phyloP scores from a whole-genome alignment of 2,329 filamentous ascomycete genomes.

The Sporothrix dimorphospora region DNA sequence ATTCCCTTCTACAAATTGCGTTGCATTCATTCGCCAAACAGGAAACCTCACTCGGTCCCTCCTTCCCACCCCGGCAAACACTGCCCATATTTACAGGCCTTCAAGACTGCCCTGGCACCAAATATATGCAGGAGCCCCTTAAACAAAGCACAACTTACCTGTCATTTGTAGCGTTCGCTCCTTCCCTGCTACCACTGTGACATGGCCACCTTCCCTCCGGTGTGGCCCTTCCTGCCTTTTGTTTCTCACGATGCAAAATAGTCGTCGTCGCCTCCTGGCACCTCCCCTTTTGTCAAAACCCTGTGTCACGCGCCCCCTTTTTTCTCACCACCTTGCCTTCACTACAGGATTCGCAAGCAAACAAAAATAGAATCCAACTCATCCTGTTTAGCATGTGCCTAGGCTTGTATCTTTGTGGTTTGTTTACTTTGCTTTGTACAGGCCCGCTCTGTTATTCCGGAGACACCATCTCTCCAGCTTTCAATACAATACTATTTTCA shows the following conservation, averaged over 20 bases:
- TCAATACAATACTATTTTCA: neutral
- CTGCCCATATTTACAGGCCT: neutral
- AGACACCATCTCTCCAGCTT: neutral
- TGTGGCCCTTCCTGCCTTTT: neutral
- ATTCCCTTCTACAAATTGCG: conserved; percentile 13
- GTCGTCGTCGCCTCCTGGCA: neutral
- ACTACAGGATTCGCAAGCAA: neutral
- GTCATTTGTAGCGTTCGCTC: conserved; percentile 2
- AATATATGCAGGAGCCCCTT: conserved; percentile 23
- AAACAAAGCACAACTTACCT: neutral
- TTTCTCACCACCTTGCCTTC: neutral
- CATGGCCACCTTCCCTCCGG: neutral
- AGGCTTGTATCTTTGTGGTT: neutral
- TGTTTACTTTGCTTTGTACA: neutral
- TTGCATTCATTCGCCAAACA: conserved; percentile 15
- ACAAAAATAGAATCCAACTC: neutral
- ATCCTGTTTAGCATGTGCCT: neutral
- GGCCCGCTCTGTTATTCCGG: neutral
- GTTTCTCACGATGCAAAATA: neutral
- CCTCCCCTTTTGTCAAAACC: neutral
- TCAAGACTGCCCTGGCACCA: neutral
- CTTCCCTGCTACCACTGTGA: neutral
- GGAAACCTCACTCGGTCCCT: conserved; percentile 15
- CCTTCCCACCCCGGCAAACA: conserved; percentile 22
- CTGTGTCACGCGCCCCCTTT: neutral